Evolutionary conservation across 805 yeast species (phyloP), one percentile per base, ranked within the genome.

Genomic region (Maudiozyma serrabonitensis): DNA sequence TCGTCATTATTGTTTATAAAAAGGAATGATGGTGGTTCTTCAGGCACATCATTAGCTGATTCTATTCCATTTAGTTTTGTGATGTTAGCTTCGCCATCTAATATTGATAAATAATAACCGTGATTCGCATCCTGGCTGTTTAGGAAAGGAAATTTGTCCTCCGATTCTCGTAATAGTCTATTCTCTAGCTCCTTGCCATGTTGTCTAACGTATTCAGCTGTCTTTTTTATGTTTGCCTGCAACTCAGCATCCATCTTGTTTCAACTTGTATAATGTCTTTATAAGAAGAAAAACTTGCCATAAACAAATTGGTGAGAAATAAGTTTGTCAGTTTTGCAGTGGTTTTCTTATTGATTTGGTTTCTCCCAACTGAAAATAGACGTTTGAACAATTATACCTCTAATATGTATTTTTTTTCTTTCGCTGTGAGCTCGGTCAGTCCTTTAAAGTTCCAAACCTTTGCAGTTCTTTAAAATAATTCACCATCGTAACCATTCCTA

Each of bases 141-240:
- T 6, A 89, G 63, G 58, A 90, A 90, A n/a, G 75, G 69, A 63
- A 88, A 86, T 59, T 80, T 79, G 31, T 72, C 70, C 46, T 74
- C 74, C 3, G 51, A 39, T 6, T 67, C 62, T 15, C 69, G 63
- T 53, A 81, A 80, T 12, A 52, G 37, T 50, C 87, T 74, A 46
- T 84, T 69, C 57, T 82, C 93, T 65, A 87, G 86, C 1, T 75
- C 69, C 0, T 62, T 57, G 0, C 95, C 96, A 59, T 87, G 84
- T 53, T 84, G 72, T 28, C 68, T 56, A 6, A 89, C 87, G 58
- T 83, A 87, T 3, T 71, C 76, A 0, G 83, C 88, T 0, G 95
- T 85, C 59, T 83, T 85, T 46, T 78, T 81, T 18, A 90, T 82
- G 18, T 78, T 73, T 15, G 73, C 73, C 52, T 69, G 66, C 6